Conservation (phyloP, 1,284 basidiomycete species). For the Ceratobasidium sp. region DNA sequence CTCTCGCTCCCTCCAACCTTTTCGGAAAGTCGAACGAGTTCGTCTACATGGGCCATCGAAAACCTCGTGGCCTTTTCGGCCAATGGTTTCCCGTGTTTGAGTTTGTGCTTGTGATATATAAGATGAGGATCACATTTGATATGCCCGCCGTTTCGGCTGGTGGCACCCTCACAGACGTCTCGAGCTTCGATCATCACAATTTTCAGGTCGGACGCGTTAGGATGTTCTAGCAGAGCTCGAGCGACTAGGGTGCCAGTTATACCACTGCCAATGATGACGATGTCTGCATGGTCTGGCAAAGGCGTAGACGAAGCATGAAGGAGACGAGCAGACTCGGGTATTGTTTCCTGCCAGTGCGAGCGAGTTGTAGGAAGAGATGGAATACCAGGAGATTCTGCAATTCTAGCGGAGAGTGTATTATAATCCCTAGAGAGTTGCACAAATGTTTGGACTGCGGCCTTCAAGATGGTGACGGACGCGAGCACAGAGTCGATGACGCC, state of each 20-base stretch:
- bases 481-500: neutral
- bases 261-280: slow-evolving; percentile 71
- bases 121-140: slow-evolving; percentile 48
- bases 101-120: slow-evolving; percentile 3
- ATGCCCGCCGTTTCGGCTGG: slow-evolving; percentile 75
- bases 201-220: slow-evolving; percentile 48
- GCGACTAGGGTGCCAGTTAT: slow-evolving; percentile 70
- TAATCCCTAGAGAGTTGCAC: slow-evolving; percentile 15
- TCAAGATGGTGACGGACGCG: neutral
- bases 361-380: slow-evolving; percentile 25
- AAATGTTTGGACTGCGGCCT: slow-evolving; percentile 16
- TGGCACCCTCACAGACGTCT: slow-evolving; percentile 72
- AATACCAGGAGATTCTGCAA: slow-evolving; percentile 33
- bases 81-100: slow-evolving; percentile 44
- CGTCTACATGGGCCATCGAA: slow-evolving; percentile 61
- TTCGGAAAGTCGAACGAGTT: slow-evolving; percentile 57
- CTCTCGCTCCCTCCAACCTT: slow-evolving; percentile 56
- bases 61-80: slow-evolving; percentile 67
- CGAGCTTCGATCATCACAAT: slow-evolving; percentile 74
- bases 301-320: neutral
- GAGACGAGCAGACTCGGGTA: slow-evolving; percentile 31
- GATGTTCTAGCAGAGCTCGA: slow-evolving; percentile 58
- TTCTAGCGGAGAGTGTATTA: neutral
- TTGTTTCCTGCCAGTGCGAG: slow-evolving; percentile 24
- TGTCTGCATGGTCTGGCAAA: slow-evolving; percentile 62